Evolutionary conservation across 495 filamentous ascomycete species (phyloP), one percentile per base, ranked within the genome.

Genomic region (Aspergillus egyptiacus): DNA sequence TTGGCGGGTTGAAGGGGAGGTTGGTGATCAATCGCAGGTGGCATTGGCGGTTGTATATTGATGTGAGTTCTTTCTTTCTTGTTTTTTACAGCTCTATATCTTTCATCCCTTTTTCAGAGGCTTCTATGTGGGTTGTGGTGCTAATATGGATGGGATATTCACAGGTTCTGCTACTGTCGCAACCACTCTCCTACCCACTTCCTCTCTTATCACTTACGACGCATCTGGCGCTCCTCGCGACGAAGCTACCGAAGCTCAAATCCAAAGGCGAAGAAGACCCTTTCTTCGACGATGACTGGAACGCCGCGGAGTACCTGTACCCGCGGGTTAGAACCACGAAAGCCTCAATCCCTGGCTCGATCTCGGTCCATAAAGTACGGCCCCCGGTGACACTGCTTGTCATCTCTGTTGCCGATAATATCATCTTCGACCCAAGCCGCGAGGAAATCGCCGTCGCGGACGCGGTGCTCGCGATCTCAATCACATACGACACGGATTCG

Each of bases 251-350:
- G 14, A 78, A 82, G 24, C 71, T 94, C 18, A 86, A 87, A 61
- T 94, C 88, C 18, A 82, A 89, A 59, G 75, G 75, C 45, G 90
- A 95, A 62, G 93, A 99, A 69, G 94, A 99, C 59, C 94, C 94
- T 2, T 82, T 95, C 58, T 97, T 99, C 73, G 85, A 96, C 73
- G 94, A 99, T 70, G 93, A 99, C 68, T 99, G 94, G 94, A 86
- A 82, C 28, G 86, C 82, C 27, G 79, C 89, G 2, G 65, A 80
- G 31, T 80, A 82, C 41, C 73, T 99, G 17, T 99, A 91, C 70
- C 80, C 86, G 1, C 72, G 77, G 30, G 46, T 62, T 34, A 52
- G 51, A 24, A 44, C 48, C 11, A 54, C 41, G 23, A 35, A 24
- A 18, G 6, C 22, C 14, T 28, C 22, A 28, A 14, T 47, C 32